Percentiles rank a stretch among this genome's conserved stretches.
phyloP scores from a whole-genome alignment of 768 basidiomycete genomes.

The Epithele typhae region DNA sequence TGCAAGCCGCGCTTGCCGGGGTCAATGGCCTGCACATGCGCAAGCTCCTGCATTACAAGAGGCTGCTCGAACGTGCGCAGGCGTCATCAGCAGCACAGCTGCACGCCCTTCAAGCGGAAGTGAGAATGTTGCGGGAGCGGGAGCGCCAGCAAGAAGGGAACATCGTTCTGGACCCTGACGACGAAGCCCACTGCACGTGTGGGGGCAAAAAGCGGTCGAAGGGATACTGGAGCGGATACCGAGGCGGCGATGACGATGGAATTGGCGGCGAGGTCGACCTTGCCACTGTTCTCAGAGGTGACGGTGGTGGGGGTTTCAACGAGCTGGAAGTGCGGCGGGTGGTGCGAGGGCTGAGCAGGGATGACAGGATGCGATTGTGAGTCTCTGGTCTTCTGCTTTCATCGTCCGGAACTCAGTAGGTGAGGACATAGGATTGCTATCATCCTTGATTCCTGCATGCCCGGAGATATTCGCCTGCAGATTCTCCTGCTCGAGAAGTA shows the following conservation, averaged over 20 bases:
- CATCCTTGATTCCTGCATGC: conserved; percentile 69
- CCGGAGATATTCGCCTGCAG: conserved; percentile 81
- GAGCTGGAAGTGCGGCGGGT: conserved; percentile 68
- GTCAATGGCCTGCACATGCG: conserved; percentile 39
- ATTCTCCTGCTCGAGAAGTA: conserved; percentile 85
- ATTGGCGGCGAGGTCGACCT: conserved; percentile 45
- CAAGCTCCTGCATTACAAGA: conserved; percentile 71
- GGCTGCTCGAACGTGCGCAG: conserved; percentile 77
- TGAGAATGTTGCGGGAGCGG: conserved; percentile 56
- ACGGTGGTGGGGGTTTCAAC: conserved; percentile 53
- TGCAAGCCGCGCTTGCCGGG: conserved; percentile 39
- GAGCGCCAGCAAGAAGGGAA: conserved; percentile 24
- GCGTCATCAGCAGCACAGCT: conserved; percentile 75
- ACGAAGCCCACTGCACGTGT: conserved; percentile 41
- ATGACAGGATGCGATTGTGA: conserved; percentile 72
- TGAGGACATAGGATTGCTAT: conserved; percentile 44
- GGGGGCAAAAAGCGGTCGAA: conserved; percentile 52
- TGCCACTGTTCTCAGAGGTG: conserved; percentile 43
- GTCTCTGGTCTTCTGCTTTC: conserved; percentile 26
- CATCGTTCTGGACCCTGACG: conserved; percentile 14
- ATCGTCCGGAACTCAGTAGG: not conserved
- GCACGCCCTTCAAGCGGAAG: conserved; percentile 81
- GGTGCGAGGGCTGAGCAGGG: conserved; percentile 54
- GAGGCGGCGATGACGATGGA: conserved; percentile 44
- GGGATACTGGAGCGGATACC: conserved; percentile 73